Conservation (phyloP, 805 yeast genomes). For the Kuraishia ogatae region DNA sequence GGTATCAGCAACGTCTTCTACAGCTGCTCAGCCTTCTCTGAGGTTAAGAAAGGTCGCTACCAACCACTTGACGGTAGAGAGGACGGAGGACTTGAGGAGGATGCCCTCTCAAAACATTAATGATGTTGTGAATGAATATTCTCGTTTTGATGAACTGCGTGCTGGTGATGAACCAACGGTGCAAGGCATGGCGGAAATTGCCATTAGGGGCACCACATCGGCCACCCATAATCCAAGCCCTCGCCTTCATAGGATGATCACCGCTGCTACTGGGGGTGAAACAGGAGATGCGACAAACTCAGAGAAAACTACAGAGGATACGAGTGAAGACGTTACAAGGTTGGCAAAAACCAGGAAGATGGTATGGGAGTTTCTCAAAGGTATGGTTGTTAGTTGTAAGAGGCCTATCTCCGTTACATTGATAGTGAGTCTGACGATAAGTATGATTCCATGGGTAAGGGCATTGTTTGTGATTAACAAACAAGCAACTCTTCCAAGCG, state of each 20-base stretch:
- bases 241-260: neutral
- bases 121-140: constrained; percentile 43
- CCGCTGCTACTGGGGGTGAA: neutral
- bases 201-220: neutral
- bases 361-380: neutral
- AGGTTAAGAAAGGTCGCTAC: neutral
- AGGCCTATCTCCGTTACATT: constrained; percentile 71
- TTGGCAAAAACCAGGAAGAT: neutral
- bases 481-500: constrained; percentile 46
- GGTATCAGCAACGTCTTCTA: neutral
- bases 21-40: neutral
- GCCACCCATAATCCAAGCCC: neutral
- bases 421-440: constrained; percentile 52
- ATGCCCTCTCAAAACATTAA: constrained; percentile 28
- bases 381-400: constrained; percentile 35
- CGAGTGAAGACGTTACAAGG: neutral
- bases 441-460: constrained; percentile 84
- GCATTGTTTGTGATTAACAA: constrained; percentile 52
- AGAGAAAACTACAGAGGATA: neutral
- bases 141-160: constrained; percentile 31
- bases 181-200: constrained; percentile 10
- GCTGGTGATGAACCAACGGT: constrained; percentile 9
- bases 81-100: constrained; percentile 2
- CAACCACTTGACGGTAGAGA: constrained; percentile 9
- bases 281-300: no score